Conservation (phyloP, 257 asterid species). For the Penstemon newberryi region DNA sequence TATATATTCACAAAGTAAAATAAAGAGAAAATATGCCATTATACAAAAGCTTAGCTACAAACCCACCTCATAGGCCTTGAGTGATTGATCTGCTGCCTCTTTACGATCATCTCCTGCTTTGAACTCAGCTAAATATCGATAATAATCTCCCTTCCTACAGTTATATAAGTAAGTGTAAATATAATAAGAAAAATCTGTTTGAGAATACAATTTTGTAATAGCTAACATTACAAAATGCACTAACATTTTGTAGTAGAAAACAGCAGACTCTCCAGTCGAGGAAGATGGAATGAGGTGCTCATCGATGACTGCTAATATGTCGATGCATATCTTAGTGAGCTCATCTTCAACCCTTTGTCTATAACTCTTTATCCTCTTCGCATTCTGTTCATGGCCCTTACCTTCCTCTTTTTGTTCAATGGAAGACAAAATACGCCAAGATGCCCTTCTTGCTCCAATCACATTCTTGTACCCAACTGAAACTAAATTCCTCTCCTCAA, state of each 20-base stretch:
- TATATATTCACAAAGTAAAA: no score
- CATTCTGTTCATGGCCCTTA: neutral
- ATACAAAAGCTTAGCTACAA: no score
- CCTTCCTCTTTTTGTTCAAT: neutral
- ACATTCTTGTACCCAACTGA: neutral
- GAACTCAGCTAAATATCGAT: neutral
- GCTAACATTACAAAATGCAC: no score
- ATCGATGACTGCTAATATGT: neutral
- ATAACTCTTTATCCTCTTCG: neutral
- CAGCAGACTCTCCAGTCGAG: neutral
- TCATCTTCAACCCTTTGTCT: neutral
- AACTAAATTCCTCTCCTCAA: constrained; percentile 9
- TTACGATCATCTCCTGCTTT: neutral
- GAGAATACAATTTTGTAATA: no score
- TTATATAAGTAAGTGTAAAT: no score
- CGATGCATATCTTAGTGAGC: neutral
- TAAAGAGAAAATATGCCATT: no score
- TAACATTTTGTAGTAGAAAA: neutral
- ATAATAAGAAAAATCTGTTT: no score
- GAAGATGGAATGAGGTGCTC: neutral
- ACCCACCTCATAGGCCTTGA: neutral
- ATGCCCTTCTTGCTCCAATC: neutral
- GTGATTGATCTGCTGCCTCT: neutral
- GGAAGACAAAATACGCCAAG: neutral
- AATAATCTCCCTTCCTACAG: neutral